Evolutionary conservation across 306 rosid genomes (phyloP), one percentile per base, ranked within the genome.

Genomic region (Inga laurina): DNA sequence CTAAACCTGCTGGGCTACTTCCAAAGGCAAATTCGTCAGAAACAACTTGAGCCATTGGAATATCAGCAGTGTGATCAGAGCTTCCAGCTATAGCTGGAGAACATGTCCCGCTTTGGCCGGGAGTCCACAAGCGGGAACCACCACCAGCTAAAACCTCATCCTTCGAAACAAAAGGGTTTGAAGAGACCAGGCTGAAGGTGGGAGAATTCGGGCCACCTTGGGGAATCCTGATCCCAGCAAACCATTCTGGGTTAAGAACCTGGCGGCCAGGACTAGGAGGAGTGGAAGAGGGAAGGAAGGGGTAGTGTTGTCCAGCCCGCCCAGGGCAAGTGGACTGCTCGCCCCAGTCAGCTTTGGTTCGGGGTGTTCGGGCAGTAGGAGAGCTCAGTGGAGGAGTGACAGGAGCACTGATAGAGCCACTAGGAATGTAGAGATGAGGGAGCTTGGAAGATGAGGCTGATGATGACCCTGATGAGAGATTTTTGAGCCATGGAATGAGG

Each of bases 351-450:
- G 65, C 81, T 61, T 85, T 91, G 13, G 86, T 75, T 88, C 93
- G 90, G 8, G 97, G 89, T 32, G 94, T 89, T 79, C 94, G 76
- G 49, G 93, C 94, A 27, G 97, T 89, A 74, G 97, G 98, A 72
- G 98, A 95, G 87, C 95, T 95, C 84, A 90, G 71, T 51, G 98
- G 97, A 86, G 98, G 97, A 57, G 97, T 95, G 79, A 95, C 95
- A 16, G 98, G 97, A 39, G 97, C 98, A 65, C 92, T 95, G 86
- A 91, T 91, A 67, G 97, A 92, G 65, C 97, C 97, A 8, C 85
- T 83, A 39, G 78, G 91, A 57, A 88, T 89, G 74, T 87, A 89
- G 59, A 84, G 90, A 69, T 91, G 88, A 0, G 94, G 91, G 66
- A 86, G 86, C 86, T 91, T 91, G 72, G 97, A 90, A 62, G 97